These are phyloP conservation scores for Hyphopichia khmerensis DNA, from an alignment of 1,139 yeast genomes.

Conservation along the genomic window DNA sequence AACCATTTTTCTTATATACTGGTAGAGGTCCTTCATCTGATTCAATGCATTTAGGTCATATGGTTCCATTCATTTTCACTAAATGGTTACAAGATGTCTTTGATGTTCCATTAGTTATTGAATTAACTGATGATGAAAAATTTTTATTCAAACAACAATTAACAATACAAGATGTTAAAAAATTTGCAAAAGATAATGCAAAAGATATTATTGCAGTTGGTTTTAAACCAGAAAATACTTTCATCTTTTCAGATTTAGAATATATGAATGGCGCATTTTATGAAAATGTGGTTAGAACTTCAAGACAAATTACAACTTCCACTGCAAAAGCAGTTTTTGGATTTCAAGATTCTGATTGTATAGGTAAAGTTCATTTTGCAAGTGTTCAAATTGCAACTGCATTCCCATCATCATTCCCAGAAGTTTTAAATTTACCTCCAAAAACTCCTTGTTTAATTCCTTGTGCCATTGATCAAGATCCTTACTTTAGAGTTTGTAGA, in stretches of 20 bases:
- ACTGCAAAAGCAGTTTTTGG: constrained; percentile 99
- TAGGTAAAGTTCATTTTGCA: constrained; percentile 94
- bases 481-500: constrained; percentile 95
- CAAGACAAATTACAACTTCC: constrained; percentile 92
- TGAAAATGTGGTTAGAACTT: constrained; percentile 90
- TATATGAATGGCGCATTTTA: constrained; percentile 94
- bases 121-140: constrained; percentile 97
- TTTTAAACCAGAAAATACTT: constrained; percentile 90
- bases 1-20: constrained; percentile 92
- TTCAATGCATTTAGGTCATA: constrained; percentile 95
- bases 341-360: constrained; percentile 89
- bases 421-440: constrained; percentile 76
- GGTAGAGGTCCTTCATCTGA: constrained; percentile 98
- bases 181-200: constrained; percentile 77
- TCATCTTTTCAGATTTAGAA: constrained; percentile 86
- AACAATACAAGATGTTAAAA: constrained; percentile 84
- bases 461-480: constrained; percentile 99
- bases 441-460: constrained; percentile 97
- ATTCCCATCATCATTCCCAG: constrained; percentile 95
- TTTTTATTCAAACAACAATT: constrained; percentile 89
- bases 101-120: constrained; percentile 94
- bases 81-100: constrained; percentile 98
- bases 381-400: constrained; percentile 95
- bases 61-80: constrained; percentile 93
- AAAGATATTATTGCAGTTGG: constrained; percentile 95